A percentile compares a stretch with the other conserved stretches of the same genome.
Evolutionary conservation across 306 rosid genomes (phyloP).

Genomic region (Acmispon strigosus): DNA sequence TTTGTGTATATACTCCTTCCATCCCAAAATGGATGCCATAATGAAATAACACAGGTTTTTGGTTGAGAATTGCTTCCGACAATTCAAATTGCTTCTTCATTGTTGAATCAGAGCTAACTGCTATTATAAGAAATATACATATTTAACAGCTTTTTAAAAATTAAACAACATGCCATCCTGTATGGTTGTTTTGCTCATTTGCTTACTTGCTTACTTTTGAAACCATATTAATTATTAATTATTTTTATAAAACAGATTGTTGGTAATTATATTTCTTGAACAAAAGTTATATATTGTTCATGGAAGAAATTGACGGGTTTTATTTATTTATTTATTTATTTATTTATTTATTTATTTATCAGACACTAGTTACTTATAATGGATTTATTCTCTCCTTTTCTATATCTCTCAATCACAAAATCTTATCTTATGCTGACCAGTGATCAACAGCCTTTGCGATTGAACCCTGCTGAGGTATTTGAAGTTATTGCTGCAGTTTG

Average conservation of each 20-base stretch:
- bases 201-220: neutral
- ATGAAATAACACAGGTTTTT: neutral
- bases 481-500: constrained; percentile 93
- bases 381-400: neutral
- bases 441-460: constrained; percentile 85
- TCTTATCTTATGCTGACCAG: constrained; percentile 43
- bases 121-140: neutral
- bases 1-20: neutral
- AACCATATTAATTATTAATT: neutral
- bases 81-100: neutral
- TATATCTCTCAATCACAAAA: constrained; percentile 17
- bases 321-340: no score
- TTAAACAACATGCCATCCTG: no score
- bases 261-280: neutral
- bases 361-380: neutral
- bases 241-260: neutral
- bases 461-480: constrained; percentile 81
- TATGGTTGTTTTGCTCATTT: neutral
- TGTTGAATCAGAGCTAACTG: neutral
- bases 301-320: neutral
- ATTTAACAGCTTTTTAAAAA: neutral
- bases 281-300: neutral
- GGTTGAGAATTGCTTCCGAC: neutral
- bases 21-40: neutral
- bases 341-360: no score